phyloP scores from a whole-genome alignment of 1,284 basidiomycete genomes.

The Ustilago curta region DNA sequence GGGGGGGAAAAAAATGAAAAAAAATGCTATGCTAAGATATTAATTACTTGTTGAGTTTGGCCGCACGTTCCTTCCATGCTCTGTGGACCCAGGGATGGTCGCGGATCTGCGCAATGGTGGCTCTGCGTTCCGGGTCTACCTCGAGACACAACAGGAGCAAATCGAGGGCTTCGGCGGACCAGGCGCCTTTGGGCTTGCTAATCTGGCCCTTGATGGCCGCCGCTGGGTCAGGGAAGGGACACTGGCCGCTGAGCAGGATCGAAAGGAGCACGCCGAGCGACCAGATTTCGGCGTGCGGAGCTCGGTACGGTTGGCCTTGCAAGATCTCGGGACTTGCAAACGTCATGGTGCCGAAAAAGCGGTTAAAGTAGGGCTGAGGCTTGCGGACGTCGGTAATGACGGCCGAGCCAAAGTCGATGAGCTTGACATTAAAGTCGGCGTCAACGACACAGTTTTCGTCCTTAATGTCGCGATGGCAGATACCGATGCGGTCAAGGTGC shows the following conservation, averaged over 20 bases:
- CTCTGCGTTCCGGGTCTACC: slow-evolving; percentile 77
- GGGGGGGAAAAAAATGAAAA: slow-evolving; percentile 10
- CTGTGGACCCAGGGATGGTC: slow-evolving; percentile 79
- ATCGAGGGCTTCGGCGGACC: slow-evolving; percentile 70
- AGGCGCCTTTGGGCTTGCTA: slow-evolving; percentile 54
- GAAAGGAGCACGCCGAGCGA: slow-evolving; percentile 88
- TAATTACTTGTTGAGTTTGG: slow-evolving; percentile 25
- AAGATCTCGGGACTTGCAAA: slow-evolving; percentile 78
- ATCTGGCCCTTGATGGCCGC: slow-evolving; percentile 75
- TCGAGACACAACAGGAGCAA: slow-evolving; percentile 81
- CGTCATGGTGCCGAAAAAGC: slow-evolving; percentile 65
- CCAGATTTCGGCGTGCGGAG: slow-evolving; percentile 88
- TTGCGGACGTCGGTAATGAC: slow-evolving; percentile 78
- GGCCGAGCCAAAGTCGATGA: slow-evolving; percentile 93
- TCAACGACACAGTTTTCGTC: slow-evolving; percentile 90
- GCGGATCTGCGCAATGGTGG: slow-evolving; percentile 79
- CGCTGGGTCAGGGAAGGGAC: slow-evolving; percentile 81
- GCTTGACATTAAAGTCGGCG: slow-evolving; percentile 76
- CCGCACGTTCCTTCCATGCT: slow-evolving; percentile 56
- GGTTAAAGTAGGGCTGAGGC: slow-evolving; percentile 77
- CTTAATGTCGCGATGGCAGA: slow-evolving; percentile 91
- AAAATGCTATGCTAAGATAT: slow-evolving; percentile 8
- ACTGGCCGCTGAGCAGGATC: slow-evolving; percentile 85
- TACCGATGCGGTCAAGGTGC: slow-evolving; percentile 81
- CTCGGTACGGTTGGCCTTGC: slow-evolving; percentile 75